Base-by-base conservation (phyloP, 805 yeast genomes). In the Candida vaughaniae region DNA sequence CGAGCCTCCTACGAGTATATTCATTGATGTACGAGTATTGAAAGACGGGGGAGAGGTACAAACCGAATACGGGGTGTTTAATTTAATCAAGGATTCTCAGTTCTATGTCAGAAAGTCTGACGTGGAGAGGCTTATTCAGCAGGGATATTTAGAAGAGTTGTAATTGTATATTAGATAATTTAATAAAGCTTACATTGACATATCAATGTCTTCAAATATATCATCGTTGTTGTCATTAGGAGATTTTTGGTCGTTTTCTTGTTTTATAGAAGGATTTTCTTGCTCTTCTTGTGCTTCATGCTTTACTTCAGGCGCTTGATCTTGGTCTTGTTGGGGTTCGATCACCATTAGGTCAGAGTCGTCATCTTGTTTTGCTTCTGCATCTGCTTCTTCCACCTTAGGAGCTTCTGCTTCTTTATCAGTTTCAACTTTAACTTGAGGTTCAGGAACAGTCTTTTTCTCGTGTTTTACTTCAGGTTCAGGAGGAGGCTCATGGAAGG, bases 1-100 rank as follows among this genome's bases (percentile, higher is more conserved):
- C 47, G 85, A 77, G 16, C 99, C 99, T 0, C 98, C 99, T 1
- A 77, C 75, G 25, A 95, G 88, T 48, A 85, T 93, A 19, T 93
- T 91, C 50, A 85, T 91, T 7, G 99, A 91, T 53, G 98, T 93
- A 4, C 68, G 99, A 40, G 98, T 91, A 6, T 62, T 91, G 35
- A 85, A 85, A 56, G 95, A 91, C 52, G 97, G 95, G 0, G 99
- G 99, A 1, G 98, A 93, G 55, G 88, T 91, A 23, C 96, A 90
- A 55, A 93, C 99, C 0, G 99, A 91, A 57, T 91, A 91, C 51
- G 99, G 97, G 16, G 96, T 88, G 3, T 89, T 93, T 64, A 90
- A 90, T 51, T 65, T 93, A 46, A 86, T 95, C 3, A 91, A 90
- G 53, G 91, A 91, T 57, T 85, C 96, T 3, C 98, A 93, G 55